These are phyloP conservation scores for Helicocarpus griseus DNA, from an alignment of 2,329 filamentous ascomycete species.

Conservation along the genomic window DNA sequence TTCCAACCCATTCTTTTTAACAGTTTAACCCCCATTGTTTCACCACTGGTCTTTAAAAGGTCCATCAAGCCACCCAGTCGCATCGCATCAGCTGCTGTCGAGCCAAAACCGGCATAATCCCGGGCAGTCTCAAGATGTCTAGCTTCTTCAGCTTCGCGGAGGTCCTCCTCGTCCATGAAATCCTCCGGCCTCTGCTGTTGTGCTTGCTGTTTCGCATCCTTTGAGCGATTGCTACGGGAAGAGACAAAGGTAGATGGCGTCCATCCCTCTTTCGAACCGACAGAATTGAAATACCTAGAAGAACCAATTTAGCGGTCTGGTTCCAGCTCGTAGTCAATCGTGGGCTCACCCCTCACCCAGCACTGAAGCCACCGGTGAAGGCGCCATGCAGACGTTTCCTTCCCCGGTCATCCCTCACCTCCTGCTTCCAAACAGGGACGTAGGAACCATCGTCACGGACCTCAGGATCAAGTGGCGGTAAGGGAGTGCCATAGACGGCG, in stretches of 20 bases:
- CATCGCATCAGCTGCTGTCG: slow-evolving; percentile 46
- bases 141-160: slow-evolving; percentile 74
- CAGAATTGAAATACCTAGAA: slow-evolving; percentile 86
- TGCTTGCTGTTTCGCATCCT: slow-evolving; percentile 46
- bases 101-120: slow-evolving; percentile 67
- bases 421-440: slow-evolving; percentile 95
- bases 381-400: slow-evolving; percentile 87
- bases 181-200: slow-evolving; percentile 64
- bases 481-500: slow-evolving; percentile 71
- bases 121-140: slow-evolving; percentile 62
- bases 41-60: slow-evolving; percentile 60
- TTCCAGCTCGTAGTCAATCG: slow-evolving; percentile 19
- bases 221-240: slow-evolving; percentile 68
- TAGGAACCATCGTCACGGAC: slow-evolving; percentile 84
- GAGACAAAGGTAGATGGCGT: slow-evolving; percentile 85
- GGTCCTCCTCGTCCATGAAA: slow-evolving; percentile 97
- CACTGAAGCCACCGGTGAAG: slow-evolving; percentile 93
- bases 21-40: slow-evolving; percentile 79
- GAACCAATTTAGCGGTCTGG: slow-evolving; percentile 25
- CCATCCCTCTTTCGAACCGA: slow-evolving; percentile 98
- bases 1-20: slow-evolving; percentile 93
- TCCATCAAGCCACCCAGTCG: slow-evolving; percentile 55
- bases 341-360: slow-evolving; percentile 76
- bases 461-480: slow-evolving; percentile 67
- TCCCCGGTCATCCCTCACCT: slow-evolving; percentile 85